phyloP scores from a whole-genome alignment of 179 eudicot species.

The Nepenthes alata region DNA sequence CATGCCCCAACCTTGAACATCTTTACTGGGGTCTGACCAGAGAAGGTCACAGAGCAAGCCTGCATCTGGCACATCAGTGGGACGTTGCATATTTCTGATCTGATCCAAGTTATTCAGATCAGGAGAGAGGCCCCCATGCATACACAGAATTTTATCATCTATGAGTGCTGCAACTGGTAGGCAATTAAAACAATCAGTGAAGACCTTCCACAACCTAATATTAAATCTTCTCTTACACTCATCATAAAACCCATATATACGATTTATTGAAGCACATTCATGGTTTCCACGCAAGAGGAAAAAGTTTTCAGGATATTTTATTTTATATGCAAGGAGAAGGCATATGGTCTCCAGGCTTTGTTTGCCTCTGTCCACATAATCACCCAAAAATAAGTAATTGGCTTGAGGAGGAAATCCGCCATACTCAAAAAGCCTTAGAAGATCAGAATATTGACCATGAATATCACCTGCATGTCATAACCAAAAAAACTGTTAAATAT shows the following conservation, averaged over 20 bases:
- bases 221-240: constrained; percentile 42
- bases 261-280: constrained; percentile 39
- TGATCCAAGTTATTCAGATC: constrained; percentile 31
- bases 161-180: constrained; percentile 40
- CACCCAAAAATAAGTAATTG: constrained; percentile 42
- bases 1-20: constrained; percentile 41
- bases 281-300: constrained; percentile 41
- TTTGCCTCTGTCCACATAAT: constrained; percentile 46
- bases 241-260: constrained; percentile 39
- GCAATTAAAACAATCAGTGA: constrained; percentile 38
- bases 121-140: constrained; percentile 51
- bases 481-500: constrained; percentile 8
- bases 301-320: constrained; percentile 33
- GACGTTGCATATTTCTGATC: constrained; percentile 33
- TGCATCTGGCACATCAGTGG: constrained; percentile 39
- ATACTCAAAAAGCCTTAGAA: constrained; percentile 35
- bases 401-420: constrained; percentile 45
- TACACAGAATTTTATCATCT: constrained; percentile 38
- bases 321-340: constrained; percentile 39
- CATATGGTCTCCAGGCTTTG: constrained; percentile 44
- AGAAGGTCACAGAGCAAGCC: constrained; percentile 40
- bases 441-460: constrained; percentile 43
- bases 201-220: constrained; percentile 31
- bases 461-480: constrained; percentile 27
- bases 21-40: constrained; percentile 45